phyloP scores from a whole-genome alignment of 2,329 filamentous ascomycete genomes.

The Capronia americana region DNA sequence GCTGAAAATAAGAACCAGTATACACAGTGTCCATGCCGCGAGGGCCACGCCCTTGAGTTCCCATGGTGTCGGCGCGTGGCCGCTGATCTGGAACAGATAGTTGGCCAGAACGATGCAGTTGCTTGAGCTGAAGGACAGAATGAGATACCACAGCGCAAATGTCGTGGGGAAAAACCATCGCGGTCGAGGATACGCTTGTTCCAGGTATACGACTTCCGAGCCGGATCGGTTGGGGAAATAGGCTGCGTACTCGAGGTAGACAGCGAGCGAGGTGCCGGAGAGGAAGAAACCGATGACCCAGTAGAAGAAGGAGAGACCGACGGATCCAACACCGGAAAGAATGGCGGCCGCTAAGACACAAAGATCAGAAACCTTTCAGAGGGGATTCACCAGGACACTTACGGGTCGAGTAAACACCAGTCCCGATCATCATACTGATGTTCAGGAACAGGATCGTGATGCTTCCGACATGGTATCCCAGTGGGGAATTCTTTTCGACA shows the following conservation, averaged over 20 bases:
- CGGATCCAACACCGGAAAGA: constrained; percentile 64
- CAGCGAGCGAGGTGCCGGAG: constrained; percentile 60
- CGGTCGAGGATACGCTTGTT: constrained; percentile 70
- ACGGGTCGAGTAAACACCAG: constrained; percentile 65
- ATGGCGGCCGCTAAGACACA: constrained; percentile 42
- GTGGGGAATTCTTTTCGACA: constrained; percentile 63
- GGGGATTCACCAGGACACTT: background rate
- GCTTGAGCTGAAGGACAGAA: constrained; percentile 69
- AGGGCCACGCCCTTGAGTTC: constrained; percentile 70
- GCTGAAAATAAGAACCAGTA: constrained; percentile 56
- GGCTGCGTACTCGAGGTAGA: constrained; percentile 68
- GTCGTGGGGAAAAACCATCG: constrained; percentile 68
- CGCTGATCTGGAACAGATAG: constrained; percentile 67
- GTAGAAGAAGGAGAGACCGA: constrained; percentile 67
- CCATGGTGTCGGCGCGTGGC: constrained; percentile 62
- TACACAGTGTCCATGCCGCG: constrained; percentile 66
- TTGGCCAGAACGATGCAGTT: constrained; percentile 69
- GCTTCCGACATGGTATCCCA: constrained; percentile 65
- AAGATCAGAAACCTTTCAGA: background rate
- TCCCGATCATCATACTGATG: constrained; percentile 61
- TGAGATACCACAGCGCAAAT: constrained; percentile 68
- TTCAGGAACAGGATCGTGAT: constrained; percentile 61
- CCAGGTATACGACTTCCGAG: constrained; percentile 70
- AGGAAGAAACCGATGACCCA: constrained; percentile 69
- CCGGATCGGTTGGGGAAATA: constrained; percentile 72